Conservation (phyloP, 2,329 filamentous ascomycete species). For the Colletotrichum chrysophilum region DNA sequence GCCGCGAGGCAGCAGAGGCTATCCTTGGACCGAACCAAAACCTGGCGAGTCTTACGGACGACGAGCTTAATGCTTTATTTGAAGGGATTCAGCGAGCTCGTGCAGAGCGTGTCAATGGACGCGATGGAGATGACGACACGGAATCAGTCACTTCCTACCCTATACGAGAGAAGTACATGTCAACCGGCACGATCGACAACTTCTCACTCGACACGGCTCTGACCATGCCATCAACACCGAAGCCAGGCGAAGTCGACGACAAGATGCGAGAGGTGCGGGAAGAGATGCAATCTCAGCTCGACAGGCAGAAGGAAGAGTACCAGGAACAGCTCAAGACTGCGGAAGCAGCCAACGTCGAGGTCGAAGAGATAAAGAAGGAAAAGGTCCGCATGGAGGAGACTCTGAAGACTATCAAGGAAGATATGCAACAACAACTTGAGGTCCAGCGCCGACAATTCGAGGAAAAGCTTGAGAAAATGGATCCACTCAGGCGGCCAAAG, state of each 20-base stretch:
- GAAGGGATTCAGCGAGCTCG: constrained; percentile 91
- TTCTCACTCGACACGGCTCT: constrained; percentile 93
- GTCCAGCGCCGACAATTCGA: constrained; percentile 86
- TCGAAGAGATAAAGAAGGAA: constrained; percentile 83
- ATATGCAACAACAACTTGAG: constrained; percentile 87
- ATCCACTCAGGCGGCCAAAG: constrained; percentile 65
- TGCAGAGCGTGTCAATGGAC: constrained; percentile 72
- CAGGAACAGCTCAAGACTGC: constrained; percentile 78
- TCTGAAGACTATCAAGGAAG: constrained; percentile 77
- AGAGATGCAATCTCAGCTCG: constrained; percentile 82
- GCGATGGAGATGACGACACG: constrained; percentile 86
- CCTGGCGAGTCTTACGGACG: constrained; percentile 87
- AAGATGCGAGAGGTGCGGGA: constrained; percentile 76
- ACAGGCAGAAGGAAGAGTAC: constrained; percentile 84
- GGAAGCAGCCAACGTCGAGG: constrained; percentile 76
- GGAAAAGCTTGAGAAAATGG: constrained; percentile 79
- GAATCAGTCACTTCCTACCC: constrained; percentile 91
- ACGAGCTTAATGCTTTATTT: constrained; percentile 91
- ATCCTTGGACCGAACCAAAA: constrained; percentile 92
- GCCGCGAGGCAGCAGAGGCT: constrained; percentile 89
- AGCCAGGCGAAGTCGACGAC: constrained; percentile 77
- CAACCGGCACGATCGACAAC: constrained; percentile 92
- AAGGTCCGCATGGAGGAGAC: constrained; percentile 86
- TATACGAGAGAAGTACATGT: constrained; percentile 92
- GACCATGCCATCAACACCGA: constrained; percentile 93